phyloP scores from a whole-genome alignment of 345 rosid species.

The Acer saccharum region DNA sequence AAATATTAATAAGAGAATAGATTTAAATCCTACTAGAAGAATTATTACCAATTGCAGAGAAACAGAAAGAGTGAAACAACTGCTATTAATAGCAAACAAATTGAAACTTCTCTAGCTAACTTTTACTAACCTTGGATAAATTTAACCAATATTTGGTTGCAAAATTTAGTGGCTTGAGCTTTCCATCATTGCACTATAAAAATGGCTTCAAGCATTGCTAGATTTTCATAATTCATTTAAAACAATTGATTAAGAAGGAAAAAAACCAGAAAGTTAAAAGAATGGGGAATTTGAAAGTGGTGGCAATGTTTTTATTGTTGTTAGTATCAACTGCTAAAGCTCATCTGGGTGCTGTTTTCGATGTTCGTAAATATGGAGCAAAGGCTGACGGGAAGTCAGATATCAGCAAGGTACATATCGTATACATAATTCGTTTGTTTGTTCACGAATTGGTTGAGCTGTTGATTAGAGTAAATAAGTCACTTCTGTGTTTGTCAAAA shows the following conservation, averaged over 20 bases:
- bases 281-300: not conserved
- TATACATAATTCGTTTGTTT: not conserved
- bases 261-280: not conserved
- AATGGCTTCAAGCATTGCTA: not conserved
- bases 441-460: not conserved
- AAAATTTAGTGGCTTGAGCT: not conserved
- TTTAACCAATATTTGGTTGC: not conserved
- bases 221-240: not conserved
- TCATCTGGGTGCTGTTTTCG: conserved; percentile 4
- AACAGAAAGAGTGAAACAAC: too few relatives aligned
- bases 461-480: too few relatives aligned
- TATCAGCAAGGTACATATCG: conserved; percentile 17
- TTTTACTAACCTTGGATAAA: not conserved
- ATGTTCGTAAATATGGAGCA: conserved; percentile 30
- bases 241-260: too few relatives aligned
- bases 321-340: not conserved
- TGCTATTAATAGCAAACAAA: too few relatives aligned
- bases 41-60: too few relatives aligned
- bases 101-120: too few relatives aligned
- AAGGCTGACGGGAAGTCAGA: conserved; percentile 9
- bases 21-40: too few relatives aligned
- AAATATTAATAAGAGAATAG: too few relatives aligned
- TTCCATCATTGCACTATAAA: conserved; percentile 2
- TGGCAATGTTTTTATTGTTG: not conserved
- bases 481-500: not conserved